These are phyloP conservation scores for Apiosordaria backusii DNA, from an alignment of 495 filamentous ascomycete species.

Conservation along the genomic window DNA sequence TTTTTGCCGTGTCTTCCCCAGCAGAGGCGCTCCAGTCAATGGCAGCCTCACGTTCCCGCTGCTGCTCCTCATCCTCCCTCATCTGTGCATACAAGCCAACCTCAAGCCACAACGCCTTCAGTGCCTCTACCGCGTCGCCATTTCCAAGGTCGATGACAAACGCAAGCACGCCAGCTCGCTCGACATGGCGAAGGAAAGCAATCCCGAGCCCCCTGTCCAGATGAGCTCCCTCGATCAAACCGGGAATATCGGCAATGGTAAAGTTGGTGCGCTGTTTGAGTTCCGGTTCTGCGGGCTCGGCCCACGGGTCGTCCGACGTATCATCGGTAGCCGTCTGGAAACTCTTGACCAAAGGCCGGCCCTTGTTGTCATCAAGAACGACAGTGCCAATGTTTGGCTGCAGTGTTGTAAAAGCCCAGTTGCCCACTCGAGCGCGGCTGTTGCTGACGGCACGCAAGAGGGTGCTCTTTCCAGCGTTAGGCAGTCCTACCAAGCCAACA, in stretches of 20 bases:
- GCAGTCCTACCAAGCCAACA: slow-evolving; percentile 88
- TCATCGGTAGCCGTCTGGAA: slow-evolving; percentile 17
- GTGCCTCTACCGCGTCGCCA: slow-evolving; percentile 70
- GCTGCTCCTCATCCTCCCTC: slow-evolving; percentile 56
- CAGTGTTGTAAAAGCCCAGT: slow-evolving; percentile 96
- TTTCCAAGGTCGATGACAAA: slow-evolving; percentile 87
- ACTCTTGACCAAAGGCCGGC: slow-evolving; percentile 48
- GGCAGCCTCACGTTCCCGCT: slow-evolving; percentile 45
- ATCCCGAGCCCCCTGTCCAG: slow-evolving; percentile 88
- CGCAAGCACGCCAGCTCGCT: slow-evolving; percentile 85
- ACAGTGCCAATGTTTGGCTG: slow-evolving; percentile 94
- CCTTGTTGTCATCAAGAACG: slow-evolving; percentile 76
- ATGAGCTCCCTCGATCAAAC: slow-evolving; percentile 85
- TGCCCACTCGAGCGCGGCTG: slow-evolving; percentile 80
- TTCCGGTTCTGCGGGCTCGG: slow-evolving; percentile 29
- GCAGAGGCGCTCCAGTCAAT: slow-evolving; percentile 41
- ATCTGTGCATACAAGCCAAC: slow-evolving; percentile 80
- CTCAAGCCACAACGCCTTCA: slow-evolving; percentile 84
- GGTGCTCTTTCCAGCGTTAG: slow-evolving; percentile 95
- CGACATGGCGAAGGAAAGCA: slow-evolving; percentile 89
- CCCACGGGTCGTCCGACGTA: slow-evolving; percentile 37
- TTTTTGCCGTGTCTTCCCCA: slow-evolving; percentile 18
- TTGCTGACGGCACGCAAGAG: slow-evolving; percentile 81
- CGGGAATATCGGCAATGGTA: slow-evolving; percentile 94
- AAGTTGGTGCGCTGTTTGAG: slow-evolving; percentile 65